A percentile compares a stretch with the other conserved stretches of the same genome.
These are phyloP conservation scores for Solanum ahanhuiri DNA, from an alignment of 257 asterid species.

Conservation along the genomic window DNA sequence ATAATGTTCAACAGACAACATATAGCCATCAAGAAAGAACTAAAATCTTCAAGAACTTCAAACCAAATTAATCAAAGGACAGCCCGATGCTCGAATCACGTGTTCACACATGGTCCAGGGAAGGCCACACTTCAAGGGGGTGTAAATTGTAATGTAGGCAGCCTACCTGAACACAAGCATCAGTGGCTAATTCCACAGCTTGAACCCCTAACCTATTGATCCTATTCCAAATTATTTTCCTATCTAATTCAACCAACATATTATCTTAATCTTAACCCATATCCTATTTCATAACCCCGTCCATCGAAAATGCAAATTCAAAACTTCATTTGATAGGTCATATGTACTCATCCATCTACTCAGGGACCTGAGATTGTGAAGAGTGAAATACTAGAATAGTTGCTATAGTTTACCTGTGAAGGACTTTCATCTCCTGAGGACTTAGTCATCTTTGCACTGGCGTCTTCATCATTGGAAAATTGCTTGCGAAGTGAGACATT, in stretches of 20 bases:
- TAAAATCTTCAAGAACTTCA: background rate
- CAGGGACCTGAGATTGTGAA: background rate
- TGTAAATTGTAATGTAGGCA: background rate
- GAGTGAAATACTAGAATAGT: background rate
- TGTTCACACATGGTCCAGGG: background rate
- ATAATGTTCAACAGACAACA: background rate
- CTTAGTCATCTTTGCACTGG: constrained; percentile 25
- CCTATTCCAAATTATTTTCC: background rate
- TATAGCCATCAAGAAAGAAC: background rate
- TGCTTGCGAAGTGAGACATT: constrained; percentile 85
- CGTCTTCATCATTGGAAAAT: constrained; percentile 61
- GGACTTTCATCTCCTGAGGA: constrained; percentile 39
- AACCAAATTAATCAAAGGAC: background rate
- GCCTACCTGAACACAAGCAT: background rate
- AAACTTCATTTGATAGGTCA: background rate
- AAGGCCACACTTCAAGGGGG: background rate
- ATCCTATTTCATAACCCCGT: background rate
- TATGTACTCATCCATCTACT: background rate
- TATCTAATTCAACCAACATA: background rate
- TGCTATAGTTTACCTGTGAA: constrained; percentile 3
- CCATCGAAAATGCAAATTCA: background rate
- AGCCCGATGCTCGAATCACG: background rate
- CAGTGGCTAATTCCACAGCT: background rate
- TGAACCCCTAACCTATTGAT: background rate
- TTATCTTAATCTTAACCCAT: background rate